Percentiles rank a stretch among this genome's conserved stretches.
These are phyloP conservation scores for Aspergillus piperis DNA, from an alignment of 2,329 filamentous ascomycete species.

Conservation along the genomic window DNA sequence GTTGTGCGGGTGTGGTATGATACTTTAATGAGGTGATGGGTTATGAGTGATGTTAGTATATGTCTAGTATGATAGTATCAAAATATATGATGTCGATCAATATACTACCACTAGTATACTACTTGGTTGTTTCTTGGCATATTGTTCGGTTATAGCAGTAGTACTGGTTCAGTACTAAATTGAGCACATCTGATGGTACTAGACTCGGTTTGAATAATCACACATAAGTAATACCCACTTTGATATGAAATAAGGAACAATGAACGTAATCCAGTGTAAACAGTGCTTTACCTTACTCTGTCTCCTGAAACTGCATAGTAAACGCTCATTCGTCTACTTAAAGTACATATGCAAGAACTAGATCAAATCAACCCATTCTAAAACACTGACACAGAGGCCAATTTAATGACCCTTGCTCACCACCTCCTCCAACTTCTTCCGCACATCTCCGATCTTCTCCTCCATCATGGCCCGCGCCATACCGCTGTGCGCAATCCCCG, in stretches of 20 bases:
- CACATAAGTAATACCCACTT: neutral
- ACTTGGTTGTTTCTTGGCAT: too few species aligned
- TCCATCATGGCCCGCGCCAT: conserved; percentile 73
- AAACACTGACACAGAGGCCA: neutral
- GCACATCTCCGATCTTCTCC: conserved; percentile 73
- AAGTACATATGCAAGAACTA: conserved; percentile 19
- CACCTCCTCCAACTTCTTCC: conserved; percentile 82
- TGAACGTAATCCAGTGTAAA: neutral
- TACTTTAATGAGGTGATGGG: neutral
- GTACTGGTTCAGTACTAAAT: too few species aligned
- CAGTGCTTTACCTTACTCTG: neutral
- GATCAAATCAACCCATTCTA: conserved; percentile 13
- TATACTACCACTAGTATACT: too few species aligned
- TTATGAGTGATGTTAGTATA: neutral
- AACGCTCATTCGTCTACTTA: conserved; percentile 13
- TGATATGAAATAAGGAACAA: neutral
- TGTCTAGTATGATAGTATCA: too few species aligned
- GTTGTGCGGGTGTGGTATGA: neutral
- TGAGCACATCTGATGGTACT: too few species aligned
- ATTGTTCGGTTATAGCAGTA: too few species aligned
- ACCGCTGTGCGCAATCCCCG: conserved; percentile 72
- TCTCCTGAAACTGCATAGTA: neutral
- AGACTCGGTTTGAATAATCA: neutral
- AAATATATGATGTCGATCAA: too few species aligned
- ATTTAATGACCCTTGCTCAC: conserved; percentile 82